Conservation (phyloP, 2,329 filamentous ascomycete species). For the Neofusicoccum sp. region DNA sequence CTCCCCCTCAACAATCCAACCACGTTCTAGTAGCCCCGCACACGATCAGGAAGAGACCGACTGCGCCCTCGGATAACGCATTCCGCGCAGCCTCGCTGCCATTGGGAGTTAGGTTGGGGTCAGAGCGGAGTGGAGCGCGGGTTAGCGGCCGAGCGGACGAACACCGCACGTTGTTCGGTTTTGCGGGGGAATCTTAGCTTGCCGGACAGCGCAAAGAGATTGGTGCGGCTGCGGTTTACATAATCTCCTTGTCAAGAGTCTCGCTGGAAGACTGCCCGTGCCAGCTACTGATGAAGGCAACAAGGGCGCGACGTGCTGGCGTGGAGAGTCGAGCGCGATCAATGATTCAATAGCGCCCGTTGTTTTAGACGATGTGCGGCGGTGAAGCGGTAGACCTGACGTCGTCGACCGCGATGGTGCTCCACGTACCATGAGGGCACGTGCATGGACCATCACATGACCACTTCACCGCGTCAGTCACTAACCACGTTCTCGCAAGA, state of each 20-base stretch:
- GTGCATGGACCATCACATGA: constrained; percentile 1
- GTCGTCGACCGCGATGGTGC: constrained; percentile 1
- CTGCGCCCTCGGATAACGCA: constrained; percentile 9
- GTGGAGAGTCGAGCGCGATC: neutral
- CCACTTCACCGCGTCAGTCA: neutral
- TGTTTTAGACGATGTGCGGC: neutral
- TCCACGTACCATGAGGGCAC: constrained; percentile 12
- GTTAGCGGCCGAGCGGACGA: constrained; percentile 6
- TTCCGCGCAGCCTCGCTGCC: neutral
- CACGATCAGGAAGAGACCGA: neutral
- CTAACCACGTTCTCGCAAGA: neutral
- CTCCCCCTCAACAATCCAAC: constrained; percentile 7
- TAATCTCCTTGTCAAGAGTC: neutral
- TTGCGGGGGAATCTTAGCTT: constrained; percentile 7
- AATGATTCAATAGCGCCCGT: neutral
- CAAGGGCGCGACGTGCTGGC: neutral
- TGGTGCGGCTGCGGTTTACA: neutral
- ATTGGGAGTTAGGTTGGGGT: neutral
- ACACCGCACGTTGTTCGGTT: neutral
- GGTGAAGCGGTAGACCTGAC: constrained; percentile 3
- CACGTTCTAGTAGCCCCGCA: constrained; percentile 11
- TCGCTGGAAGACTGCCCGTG: too few species aligned
- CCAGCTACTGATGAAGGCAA: too few species aligned
- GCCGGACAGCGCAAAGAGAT: neutral
- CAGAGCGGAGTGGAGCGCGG: constrained; percentile 6